phyloP scores from a whole-genome alignment of 2,329 filamentous ascomycete genomes.

The Orbilia javanica region DNA sequence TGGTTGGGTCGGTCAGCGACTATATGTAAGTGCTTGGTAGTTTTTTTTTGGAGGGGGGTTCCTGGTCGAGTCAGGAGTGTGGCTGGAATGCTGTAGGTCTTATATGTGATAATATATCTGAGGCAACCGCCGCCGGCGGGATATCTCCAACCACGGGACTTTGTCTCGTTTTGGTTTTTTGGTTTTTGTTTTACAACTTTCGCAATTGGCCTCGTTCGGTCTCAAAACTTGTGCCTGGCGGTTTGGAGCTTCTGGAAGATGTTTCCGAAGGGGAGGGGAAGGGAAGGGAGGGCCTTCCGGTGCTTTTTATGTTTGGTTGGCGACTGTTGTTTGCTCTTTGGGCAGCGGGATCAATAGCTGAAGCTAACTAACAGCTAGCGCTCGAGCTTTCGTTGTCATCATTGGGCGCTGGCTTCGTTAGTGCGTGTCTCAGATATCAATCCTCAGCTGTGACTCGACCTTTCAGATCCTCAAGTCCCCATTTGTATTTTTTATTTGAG shows the following conservation, averaged over 20 bases:
- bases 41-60: no score
- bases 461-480: background rate
- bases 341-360: background rate
- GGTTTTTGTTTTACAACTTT: slow-evolving; percentile 2
- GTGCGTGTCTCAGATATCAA: slow-evolving; percentile 19
- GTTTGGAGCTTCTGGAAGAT: slow-evolving; percentile 1
- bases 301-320: background rate
- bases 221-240: slow-evolving; percentile 3
- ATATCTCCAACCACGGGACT: background rate
- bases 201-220: slow-evolving; percentile 11
- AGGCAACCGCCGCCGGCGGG: background rate
- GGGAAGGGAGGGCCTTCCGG: background rate
- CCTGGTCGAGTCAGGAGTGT: background rate
- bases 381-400: background rate
- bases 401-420: background rate
- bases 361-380: no score
- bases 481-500: background rate
- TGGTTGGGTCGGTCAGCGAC: background rate
- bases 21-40: background rate
- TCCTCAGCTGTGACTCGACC: slow-evolving; percentile 18
- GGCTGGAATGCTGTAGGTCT: slow-evolving; percentile 24
- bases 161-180: no score
- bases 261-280: background rate
- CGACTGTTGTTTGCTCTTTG: background rate
- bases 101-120: slow-evolving; percentile 8